Conservation (phyloP, 2,329 filamentous ascomycete species). For the Colletotrichum viniferum region DNA sequence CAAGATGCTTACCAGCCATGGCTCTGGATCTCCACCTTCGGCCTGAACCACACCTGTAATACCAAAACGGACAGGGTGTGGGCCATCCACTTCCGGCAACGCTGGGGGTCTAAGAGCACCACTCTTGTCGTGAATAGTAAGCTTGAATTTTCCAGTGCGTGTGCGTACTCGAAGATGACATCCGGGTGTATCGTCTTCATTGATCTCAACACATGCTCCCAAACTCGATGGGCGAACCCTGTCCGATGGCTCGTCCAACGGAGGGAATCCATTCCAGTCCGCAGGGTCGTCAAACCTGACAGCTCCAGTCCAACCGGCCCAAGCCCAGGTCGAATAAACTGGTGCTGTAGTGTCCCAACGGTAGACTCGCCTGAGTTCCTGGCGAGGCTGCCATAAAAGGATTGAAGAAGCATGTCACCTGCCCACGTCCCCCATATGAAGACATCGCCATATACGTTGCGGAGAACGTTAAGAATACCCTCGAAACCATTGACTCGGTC, state of each 20-base stretch:
- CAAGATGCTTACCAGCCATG: background rate
- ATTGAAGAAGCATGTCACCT: background rate
- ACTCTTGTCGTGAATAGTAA: background rate
- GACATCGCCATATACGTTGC: background rate
- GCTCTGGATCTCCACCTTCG: background rate
- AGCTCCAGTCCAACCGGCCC: background rate
- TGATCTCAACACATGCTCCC: background rate
- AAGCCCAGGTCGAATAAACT: background rate
- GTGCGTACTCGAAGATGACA: background rate
- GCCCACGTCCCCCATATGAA: background rate
- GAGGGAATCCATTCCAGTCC: background rate
- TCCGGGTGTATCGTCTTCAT: background rate
- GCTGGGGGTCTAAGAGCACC: background rate
- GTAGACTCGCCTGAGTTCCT: background rate
- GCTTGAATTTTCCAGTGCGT: background rate
- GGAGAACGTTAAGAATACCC: background rate
- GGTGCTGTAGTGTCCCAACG: background rate
- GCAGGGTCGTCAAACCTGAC: background rate
- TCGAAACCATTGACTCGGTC: background rate
- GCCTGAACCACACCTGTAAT: background rate
- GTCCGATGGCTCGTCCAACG: background rate
- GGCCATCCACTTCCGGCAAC: background rate
- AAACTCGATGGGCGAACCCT: background rate
- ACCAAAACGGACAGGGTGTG: background rate
- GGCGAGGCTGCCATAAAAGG: background rate